Evolutionary conservation across 208 protist species (phyloP), one percentile per base, ranked within the genome.

Genomic region (Leptomonas seymouri): DNA sequence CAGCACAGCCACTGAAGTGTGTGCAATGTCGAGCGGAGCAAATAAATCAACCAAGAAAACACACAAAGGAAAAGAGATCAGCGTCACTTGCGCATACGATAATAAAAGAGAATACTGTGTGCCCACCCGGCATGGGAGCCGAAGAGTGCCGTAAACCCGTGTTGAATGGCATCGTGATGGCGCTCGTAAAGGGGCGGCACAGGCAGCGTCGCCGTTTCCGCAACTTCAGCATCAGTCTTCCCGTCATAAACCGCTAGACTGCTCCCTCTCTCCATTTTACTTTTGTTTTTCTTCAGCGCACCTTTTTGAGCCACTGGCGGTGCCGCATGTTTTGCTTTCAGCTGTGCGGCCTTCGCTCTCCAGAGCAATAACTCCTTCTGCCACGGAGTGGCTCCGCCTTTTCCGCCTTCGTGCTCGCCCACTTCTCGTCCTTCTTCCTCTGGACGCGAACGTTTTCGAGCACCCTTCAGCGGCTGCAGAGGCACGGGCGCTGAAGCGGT

Each of bases 161-260:
- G 48, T 34, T 94, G 89, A 51, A 94, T 91, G n/a, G 81, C 89
- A 46, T 91, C 82, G 67, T 94, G 89, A 27, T 92, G 81, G 16
- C 65, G 80, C 8, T 68, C 69, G 18, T 71, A 61, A 8, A 91
- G 57, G 0, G 81, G 48, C 3, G 78, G 83, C 15, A 80, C 31
- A 5, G 66, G 57, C 11, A 57, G 41, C 41, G 55, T 71, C n/a
- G 25, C 25, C n/a, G 7, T 20, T 25, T 50, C 20, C 25, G 42
- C 11, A 8, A 8, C n/a, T n/a, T n/a, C n/a, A n/a, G n/a, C n/a
- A n/a, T n/a, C n/a, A n/a, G n/a, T 18, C 57, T 3, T 57, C 27
- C 36, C 1, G 31, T 39, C 34, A 9, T 3, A 39, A 9, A 9
- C 7, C 34, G 3, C 34, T 9, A 39, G 34, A 9, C 34, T 39